Percentiles rank a stretch among this genome's conserved stretches.
Conservation (phyloP, 2,329 filamentous ascomycete species). For the Cladophialophora bantiana region DNA sequence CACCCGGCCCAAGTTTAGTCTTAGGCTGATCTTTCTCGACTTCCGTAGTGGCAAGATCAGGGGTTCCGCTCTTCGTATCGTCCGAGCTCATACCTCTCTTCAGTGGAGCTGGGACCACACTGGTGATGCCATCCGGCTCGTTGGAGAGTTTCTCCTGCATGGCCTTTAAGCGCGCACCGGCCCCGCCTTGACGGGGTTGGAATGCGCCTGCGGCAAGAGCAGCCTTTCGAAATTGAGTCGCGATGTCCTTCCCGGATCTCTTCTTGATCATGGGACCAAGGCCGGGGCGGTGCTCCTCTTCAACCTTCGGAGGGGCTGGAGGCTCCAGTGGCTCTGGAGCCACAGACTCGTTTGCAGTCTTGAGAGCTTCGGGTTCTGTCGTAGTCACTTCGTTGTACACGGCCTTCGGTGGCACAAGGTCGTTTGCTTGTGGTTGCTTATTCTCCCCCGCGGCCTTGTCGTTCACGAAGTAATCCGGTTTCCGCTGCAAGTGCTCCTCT, state of each 20-base stretch:
- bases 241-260: conserved; percentile 74
- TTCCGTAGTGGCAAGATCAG: conserved; percentile 43
- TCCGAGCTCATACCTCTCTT: conserved; percentile 52
- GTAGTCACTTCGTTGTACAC: conserved; percentile 14
- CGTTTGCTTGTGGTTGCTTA: conserved; percentile 17
- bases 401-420: conserved; percentile 12
- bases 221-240: conserved; percentile 79
- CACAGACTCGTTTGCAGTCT: conserved; percentile 27
- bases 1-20: conserved; percentile 43
- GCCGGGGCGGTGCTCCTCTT: conserved; percentile 71
- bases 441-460: conserved; percentile 19
- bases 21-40: conserved; percentile 41
- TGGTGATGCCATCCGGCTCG: conserved; percentile 86
- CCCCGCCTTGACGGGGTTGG: conserved; percentile 86
- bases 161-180: conserved; percentile 77
- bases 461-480: conserved; percentile 26
- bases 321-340: conserved; percentile 42
- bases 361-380: conserved; percentile 17
- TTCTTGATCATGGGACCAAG: conserved; percentile 89
- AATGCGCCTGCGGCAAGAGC: conserved; percentile 76
- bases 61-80: conserved; percentile 42
- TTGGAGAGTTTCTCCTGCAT: conserved; percentile 64
- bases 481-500: conserved; percentile 39
- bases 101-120: conserved; percentile 80
- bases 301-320: conserved; percentile 57